Evolutionary conservation across 768 basidiomycete species (phyloP), one percentile per base, ranked within the genome.

Genomic region (Scleroderma bovista): DNA sequence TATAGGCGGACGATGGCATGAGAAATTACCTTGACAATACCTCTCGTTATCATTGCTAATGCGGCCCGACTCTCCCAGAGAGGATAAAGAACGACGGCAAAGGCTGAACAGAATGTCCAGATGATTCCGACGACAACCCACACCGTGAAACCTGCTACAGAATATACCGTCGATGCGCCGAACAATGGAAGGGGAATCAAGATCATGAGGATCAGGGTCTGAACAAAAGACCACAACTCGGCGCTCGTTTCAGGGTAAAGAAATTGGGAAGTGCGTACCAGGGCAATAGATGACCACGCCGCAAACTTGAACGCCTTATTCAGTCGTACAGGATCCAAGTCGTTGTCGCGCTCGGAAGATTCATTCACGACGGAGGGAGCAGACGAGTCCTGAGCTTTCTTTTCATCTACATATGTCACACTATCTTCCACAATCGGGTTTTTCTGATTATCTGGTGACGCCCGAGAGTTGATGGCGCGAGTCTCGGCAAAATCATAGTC

Each of bases 181-280:
- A 95, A 95, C 8, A 94, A 73, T 2, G 92, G 92, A 2, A 96
- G 67, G 0, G 93, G 94, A 47, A 96, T 80, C 48, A 91, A 47
- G 56, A 92, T 68, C 57, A 90, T 75, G 59, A 90, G 69, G 6
- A 89, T 60, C 24, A 85, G 42, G 45, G 80, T 74, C 84, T 81
- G 56, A 12, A 43, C 15, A 47, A 22, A 9, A 38, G 22, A 26
- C 29, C n/a, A 34, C 22, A 6, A 34, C 20, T 42, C n/a, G 24
- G 39, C n/a, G 44, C 24, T n/a, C 11, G 11, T 23, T 19, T 16
- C 12, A 51, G 29, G 52, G 46, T 39, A 43, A 7, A 31, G 26
- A 15, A 44, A 37, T 13, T 22, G 37, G 20, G 37, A 62, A 80
- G 34, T n/a, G n/a, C n/a, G n/a, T 52, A 89, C 88, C 56, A 92